Evolutionary conservation across 192 early-diverging fungal genomes (phyloP), one percentile per base, ranked within the genome.

Genomic region (Pilobolus umbonatus): DNA sequence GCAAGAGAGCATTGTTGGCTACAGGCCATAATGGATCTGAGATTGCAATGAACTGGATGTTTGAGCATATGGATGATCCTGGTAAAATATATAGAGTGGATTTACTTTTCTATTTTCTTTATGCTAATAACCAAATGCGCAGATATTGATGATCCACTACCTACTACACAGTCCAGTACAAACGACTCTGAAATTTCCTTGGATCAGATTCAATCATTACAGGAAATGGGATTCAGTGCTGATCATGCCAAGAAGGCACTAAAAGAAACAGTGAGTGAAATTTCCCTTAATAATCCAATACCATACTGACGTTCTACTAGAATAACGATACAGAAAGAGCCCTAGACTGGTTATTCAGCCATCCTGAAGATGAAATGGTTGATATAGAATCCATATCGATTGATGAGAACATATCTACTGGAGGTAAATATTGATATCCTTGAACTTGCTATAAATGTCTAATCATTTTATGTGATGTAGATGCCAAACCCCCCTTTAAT

Each of bases 41-140:
- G 55, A 69, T 77, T 4, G 96, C 95, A 2, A 93, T 95, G 89
- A 85, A 84, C 62, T 98, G 95, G 95, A 58, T 98, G 24, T 91
- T 97, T 76, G 90, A 92, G 68, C 93, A 96, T 60, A 95, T 96
- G 90, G 96, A 99, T 25, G 96, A 98, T 75, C 80, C 94, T 29
- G 86, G 90, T 82, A 57, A 29, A 24, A 26, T 30, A 24, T 17
- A 45, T 36, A 38, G 4, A 22, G 3, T 21, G 15, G 34, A 15
- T 31, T 3, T 53, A 38, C 22, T 25, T n/a, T 26, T 1, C 12
- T 32, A 2, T 36, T 34, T 42, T 39, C 12, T 45, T 19, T 19
- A 47, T n/a, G n/a, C n/a, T n/a, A n/a, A n/a, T n/a, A n/a, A n/a
- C n/a, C n/a, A n/a, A n/a, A n/a, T n/a, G n/a, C n/a, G n/a, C n/a